phyloP scores from a whole-genome alignment of 73 alveolate species.

The Paramecium primaurelia region DNA sequence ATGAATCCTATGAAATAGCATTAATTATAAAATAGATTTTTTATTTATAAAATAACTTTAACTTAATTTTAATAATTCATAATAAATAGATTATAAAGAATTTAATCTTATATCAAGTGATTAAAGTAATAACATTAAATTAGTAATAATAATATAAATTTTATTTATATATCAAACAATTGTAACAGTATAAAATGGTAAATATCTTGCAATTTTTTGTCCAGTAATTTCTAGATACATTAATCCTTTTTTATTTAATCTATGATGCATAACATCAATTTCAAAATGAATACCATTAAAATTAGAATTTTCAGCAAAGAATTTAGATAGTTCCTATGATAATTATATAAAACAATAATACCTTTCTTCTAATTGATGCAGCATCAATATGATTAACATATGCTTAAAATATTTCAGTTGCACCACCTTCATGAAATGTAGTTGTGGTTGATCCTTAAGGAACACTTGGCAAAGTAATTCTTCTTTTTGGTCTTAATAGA shows the following conservation, averaged over 20 bases:
- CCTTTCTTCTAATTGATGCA: conserved; percentile 61
- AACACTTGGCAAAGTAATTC: neutral
- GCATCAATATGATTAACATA: conserved; percentile 82
- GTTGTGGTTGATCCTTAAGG: neutral
- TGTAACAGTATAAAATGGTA: conserved; percentile 79
- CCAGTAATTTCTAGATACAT: conserved; percentile 79
- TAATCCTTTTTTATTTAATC: conserved; percentile 78
- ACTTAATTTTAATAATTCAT: too few species aligned
- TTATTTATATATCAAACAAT: conserved; percentile 62
- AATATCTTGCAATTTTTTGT: conserved; percentile 66
- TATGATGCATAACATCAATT: conserved; percentile 68
- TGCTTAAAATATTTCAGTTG: conserved; percentile 38
- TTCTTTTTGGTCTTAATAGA: conserved; percentile 58
- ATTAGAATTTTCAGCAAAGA: conserved; percentile 64
- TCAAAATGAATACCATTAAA: conserved; percentile 60
- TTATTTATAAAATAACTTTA: too few species aligned
- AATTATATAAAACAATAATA: neutral
- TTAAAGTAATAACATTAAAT: too few species aligned
- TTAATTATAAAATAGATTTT: too few species aligned
- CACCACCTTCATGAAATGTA: conserved; percentile 14
- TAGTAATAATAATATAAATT: neutral
- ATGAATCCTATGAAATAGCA: too few species aligned
- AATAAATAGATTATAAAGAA: too few species aligned
- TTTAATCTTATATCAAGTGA: too few species aligned
- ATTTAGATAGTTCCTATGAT: conserved; percentile 59